Evolutionary conservation across 495 filamentous ascomycete species (phyloP).

Genomic region (Staphylotrichum tortipilum): DNA sequence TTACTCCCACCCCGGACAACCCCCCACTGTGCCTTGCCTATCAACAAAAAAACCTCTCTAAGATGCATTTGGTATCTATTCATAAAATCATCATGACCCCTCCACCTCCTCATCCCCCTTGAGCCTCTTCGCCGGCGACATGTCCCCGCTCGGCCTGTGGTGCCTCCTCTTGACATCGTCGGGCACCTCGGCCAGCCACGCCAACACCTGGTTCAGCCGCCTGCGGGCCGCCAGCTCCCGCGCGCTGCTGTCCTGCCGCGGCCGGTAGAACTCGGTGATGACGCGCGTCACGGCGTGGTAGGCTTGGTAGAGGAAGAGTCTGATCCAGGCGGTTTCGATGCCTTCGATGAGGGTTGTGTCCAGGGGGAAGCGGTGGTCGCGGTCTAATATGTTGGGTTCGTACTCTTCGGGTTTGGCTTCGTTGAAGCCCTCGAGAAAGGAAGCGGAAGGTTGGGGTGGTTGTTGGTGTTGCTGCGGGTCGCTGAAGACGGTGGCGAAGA

Average conservation of each 20-base stretch:
- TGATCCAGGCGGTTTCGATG: slow-evolving; percentile 21
- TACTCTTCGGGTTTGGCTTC: background rate
- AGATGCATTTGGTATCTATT: too few species aligned
- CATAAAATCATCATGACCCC: background rate
- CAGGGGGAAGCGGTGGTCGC: background rate
- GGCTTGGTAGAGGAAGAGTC: slow-evolving; percentile 41
- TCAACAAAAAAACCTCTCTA: too few species aligned
- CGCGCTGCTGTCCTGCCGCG: slow-evolving; percentile 32
- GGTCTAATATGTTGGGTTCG: background rate
- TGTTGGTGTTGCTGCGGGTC: slow-evolving; percentile 14
- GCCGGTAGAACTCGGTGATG: slow-evolving; percentile 42
- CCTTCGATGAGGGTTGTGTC: slow-evolving; percentile 30
- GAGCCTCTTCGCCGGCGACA: slow-evolving; percentile 26
- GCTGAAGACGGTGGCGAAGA: slow-evolving; percentile 43
- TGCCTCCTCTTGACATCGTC: slow-evolving; percentile 23
- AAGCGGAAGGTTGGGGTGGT: slow-evolving; percentile 25
- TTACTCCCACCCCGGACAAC: too few species aligned
- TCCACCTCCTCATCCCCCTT: slow-evolving; percentile 7
- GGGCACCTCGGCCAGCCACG: slow-evolving; percentile 28
- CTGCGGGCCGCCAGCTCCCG: slow-evolving; percentile 40
- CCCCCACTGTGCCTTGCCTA: too few species aligned
- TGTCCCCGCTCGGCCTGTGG: slow-evolving; percentile 25
- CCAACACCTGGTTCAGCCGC: slow-evolving; percentile 30
- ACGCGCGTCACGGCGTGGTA: slow-evolving; percentile 39
- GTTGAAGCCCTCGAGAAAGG: slow-evolving; percentile 33